A percentile compares a stretch with the other conserved stretches of the same genome.
Conservation (phyloP, 2,329 filamentous ascomycete genomes). For the Diaporthe sp. region DNA sequence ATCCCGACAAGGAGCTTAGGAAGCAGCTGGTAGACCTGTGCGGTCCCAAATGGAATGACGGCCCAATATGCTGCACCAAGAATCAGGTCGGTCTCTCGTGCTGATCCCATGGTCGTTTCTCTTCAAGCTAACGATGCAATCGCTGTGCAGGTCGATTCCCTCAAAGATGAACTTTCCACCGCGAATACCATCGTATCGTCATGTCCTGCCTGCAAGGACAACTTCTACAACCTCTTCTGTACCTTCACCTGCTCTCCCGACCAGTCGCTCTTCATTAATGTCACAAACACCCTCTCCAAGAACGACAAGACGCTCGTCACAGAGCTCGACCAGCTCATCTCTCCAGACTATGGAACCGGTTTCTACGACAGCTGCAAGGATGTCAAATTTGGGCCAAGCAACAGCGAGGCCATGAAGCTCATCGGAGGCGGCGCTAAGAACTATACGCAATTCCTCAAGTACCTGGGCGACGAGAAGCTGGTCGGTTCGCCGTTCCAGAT, state of each 20-base stretch:
- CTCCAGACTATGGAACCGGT: slow-evolving; percentile 84
- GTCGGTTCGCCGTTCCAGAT: slow-evolving; percentile 98
- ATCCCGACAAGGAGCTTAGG: slow-evolving; percentile 79
- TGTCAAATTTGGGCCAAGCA: slow-evolving; percentile 96
- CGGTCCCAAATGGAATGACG: slow-evolving; percentile 86
- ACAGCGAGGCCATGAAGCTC: slow-evolving; percentile 93
- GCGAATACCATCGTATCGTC: slow-evolving; percentile 91
- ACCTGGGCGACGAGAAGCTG: slow-evolving; percentile 91
- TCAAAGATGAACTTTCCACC: slow-evolving; percentile 87
- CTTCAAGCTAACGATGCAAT: neutral
- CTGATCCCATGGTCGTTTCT: neutral
- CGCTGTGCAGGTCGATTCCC: slow-evolving; percentile 74
- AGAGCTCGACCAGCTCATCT: slow-evolving; percentile 91
- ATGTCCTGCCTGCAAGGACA: slow-evolving; percentile 96
- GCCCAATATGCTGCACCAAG: slow-evolving; percentile 85
- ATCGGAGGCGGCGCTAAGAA: slow-evolving; percentile 96
- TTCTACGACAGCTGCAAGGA: slow-evolving; percentile 99
- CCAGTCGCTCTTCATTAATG: slow-evolving; percentile 94
- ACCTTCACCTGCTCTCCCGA: slow-evolving; percentile 98
- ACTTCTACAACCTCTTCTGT: slow-evolving; percentile 99
- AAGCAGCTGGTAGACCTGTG: slow-evolving; percentile 87
- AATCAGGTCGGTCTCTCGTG: slow-evolving; percentile 74
- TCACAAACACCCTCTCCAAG: slow-evolving; percentile 80
- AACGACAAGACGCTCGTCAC: slow-evolving; percentile 77
- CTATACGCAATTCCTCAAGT: slow-evolving; percentile 88